Evolutionary conservation across 441 rosid genomes (phyloP).

Genomic region (Jatropha multifida): DNA sequence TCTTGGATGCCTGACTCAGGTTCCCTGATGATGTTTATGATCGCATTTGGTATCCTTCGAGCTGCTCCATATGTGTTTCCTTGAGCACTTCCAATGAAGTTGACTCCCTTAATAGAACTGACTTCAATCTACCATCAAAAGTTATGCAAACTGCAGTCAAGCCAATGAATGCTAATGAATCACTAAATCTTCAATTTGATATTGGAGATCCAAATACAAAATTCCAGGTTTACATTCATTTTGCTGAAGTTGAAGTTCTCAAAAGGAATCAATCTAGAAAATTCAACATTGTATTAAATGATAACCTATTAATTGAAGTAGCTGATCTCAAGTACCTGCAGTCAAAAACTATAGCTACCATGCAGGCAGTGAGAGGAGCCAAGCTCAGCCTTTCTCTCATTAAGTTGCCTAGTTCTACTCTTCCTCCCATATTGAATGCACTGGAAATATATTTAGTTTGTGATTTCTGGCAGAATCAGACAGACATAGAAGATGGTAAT

Average conservation of each 20-base stretch:
- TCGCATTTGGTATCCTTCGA: conserved; percentile 36
- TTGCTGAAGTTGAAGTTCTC: conserved; percentile 35
- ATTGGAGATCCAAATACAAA: conserved; percentile 9
- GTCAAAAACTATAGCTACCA: conserved; percentile 9
- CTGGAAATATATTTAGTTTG: conserved; percentile 25
- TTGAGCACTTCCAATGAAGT: conserved; percentile 1
- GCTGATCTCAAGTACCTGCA: conserved; percentile 19
- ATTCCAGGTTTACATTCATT: conserved; percentile 37
- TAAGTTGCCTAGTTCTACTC: conserved; percentile 24
- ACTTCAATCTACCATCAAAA: conserved; percentile 29
- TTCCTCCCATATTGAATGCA: conserved; percentile 42
- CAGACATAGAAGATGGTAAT: conserved; percentile 34
- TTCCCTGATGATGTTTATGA: conserved; percentile 38
- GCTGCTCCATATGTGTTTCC: not conserved
- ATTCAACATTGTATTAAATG: conserved; percentile 36
- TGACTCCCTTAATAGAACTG: conserved; percentile 16
- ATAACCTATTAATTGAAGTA: conserved; percentile 3
- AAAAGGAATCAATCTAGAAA: not conserved
- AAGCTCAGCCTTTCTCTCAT: conserved; percentile 20
- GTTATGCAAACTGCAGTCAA: conserved; percentile 34
- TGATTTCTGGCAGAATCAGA: conserved; percentile 19
- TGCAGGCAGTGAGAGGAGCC: conserved; percentile 22
- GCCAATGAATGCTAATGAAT: conserved; percentile 14
- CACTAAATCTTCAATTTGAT: conserved; percentile 17
- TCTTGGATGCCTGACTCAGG: not conserved